A percentile compares a stretch with the other conserved stretches of the same genome.
phyloP scores from a whole-genome alignment of 768 basidiomycete genomes.

The Pulveroboletus sp. region DNA sequence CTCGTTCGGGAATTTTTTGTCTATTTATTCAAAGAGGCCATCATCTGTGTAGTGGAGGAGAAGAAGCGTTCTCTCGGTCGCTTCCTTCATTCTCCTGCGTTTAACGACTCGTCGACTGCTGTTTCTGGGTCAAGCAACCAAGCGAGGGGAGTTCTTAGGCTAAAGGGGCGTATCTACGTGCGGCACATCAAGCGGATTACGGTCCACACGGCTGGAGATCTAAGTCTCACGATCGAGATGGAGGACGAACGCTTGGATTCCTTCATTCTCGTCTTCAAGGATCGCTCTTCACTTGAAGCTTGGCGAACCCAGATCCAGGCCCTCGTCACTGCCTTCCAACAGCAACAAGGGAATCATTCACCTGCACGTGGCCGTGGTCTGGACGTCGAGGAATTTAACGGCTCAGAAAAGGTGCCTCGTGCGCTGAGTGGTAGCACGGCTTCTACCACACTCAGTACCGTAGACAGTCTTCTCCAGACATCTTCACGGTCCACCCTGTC shows the following conservation, averaged over 20 bases:
- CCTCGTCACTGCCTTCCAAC: constrained; percentile 69
- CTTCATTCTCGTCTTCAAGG: constrained; percentile 94
- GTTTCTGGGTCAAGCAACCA: constrained; percentile 30
- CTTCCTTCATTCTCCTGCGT: constrained; percentile 60
- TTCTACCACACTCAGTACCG: constrained; percentile 53
- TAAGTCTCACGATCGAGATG: constrained; percentile 97
- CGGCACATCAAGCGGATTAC: constrained; percentile 89
- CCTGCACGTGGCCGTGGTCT: constrained; percentile 35
- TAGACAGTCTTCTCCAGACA: constrained; percentile 60
- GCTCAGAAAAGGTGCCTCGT: constrained; percentile 68
- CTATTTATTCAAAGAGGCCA: constrained; percentile 95
- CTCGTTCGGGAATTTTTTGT: constrained; percentile 93
- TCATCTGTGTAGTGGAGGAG: constrained; percentile 98
- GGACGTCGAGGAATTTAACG: constrained; percentile 74
- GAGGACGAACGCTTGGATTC: constrained; percentile 90
- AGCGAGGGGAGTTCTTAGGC: constrained; percentile 67
- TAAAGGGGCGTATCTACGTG: constrained; percentile 95
- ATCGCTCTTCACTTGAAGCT: constrained; percentile 80
- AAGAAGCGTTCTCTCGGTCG: constrained; percentile 79
- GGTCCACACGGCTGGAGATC: constrained; percentile 74
- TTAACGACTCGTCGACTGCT: constrained; percentile 48
- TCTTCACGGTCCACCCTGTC: constrained; percentile 67
- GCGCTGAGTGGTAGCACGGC: constrained; percentile 75
- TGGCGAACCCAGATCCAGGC: constrained; percentile 84
- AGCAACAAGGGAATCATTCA: constrained; percentile 37